Base-by-base conservation (phyloP, 306 rosid genomes). In the Gynostemma pentaphyllum region DNA sequence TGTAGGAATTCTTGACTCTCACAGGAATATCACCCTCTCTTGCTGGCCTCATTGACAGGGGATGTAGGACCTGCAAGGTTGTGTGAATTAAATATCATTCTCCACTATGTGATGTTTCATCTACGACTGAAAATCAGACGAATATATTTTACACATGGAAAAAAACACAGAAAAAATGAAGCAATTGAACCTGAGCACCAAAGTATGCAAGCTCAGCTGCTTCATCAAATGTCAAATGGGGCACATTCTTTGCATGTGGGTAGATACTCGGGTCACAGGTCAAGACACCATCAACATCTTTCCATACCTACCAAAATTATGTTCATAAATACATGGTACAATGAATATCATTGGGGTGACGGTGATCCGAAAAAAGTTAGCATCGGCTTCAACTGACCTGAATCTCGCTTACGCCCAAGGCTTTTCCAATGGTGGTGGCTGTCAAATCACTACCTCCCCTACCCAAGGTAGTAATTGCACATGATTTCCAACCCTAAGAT, bases 31-130 rank as follows among this genome's bases (percentile, higher is more conserved):
- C 95, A 75, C 86, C 85, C 76, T 91, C 97, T 76, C 96, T 85
- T 52, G 97, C 96, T 49, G 97, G 97, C 77, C 95, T 82, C 97
- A 91, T 91, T 44, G 97, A 91, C 74, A 85, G 97, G n/a, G 97
- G 97, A 82, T 91, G 97, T 77, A 91, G 66, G 55, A 91, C 97
- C 96, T 91, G 79, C 71, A 81, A 7, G 37, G 37, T 7, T 7
- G 7, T 32, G 5, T 32, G 5, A 32, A 32, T 32, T 32, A 7
- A 32, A 32, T 7, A 32, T 32, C 37, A 32, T 32, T 32, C 37
- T 32, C 37, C 5, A 32, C 37, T 32, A 7, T 32, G 37, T 32
- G 3, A 7, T 32, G 3, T 32, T 32, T 3, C 37, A 32, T 32
- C 37, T 32, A 32, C 37, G 3, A 32, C 37, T 32, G 37, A 32